Evolutionary conservation across 352 stramenopile species (phyloP).

Genomic region (Globisporangium spinosum): DNA sequence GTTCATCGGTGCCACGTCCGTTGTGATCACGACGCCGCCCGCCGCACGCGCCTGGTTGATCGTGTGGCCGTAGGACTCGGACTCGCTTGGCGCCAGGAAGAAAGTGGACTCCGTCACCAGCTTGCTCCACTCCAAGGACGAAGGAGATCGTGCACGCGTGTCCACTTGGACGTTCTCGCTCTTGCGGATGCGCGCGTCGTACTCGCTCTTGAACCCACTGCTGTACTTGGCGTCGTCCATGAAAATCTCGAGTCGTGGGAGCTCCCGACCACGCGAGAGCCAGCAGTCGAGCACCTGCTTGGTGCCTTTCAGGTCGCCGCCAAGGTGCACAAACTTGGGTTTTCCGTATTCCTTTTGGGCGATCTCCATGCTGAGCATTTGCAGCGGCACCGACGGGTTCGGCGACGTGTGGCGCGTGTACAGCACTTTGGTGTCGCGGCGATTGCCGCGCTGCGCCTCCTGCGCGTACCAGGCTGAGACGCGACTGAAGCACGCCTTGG

Average conservation of each 20-base stretch:
- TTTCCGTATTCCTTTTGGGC: slow-evolving; percentile 34
- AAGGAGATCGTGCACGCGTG: slow-evolving; percentile 19
- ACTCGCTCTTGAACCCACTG: slow-evolving; percentile 17
- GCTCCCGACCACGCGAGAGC: slow-evolving; percentile 27
- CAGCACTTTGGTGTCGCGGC: slow-evolving; percentile 26
- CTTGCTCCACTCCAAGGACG: slow-evolving; percentile 30
- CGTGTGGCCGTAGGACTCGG: slow-evolving; percentile 65
- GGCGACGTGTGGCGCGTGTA: slow-evolving; percentile 56
- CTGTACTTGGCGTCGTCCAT: slow-evolving; percentile 24
- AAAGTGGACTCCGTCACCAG: slow-evolving; percentile 39
- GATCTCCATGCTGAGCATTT: slow-evolving; percentile 21
- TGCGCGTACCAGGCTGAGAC: slow-evolving; percentile 44
- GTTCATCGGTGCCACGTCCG: slow-evolving; percentile 60
- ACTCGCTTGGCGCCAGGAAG: slow-evolving; percentile 48
- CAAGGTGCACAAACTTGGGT: slow-evolving; percentile 48
- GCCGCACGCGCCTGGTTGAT: slow-evolving; percentile 55
- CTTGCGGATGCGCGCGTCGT: slow-evolving; percentile 19
- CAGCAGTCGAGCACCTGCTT: slow-evolving; percentile 49
- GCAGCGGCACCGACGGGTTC: slow-evolving; percentile 24
- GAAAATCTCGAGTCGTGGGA: slow-evolving; percentile 43
- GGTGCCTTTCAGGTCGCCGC: slow-evolving; percentile 49
- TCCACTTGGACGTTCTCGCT: slow-evolving; percentile 30
- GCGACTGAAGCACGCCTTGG: slow-evolving; percentile 33
- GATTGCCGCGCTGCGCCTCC: slow-evolving; percentile 43
- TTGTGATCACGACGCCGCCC: slow-evolving; percentile 46